Conservation (phyloP, 257 asterid genomes). For the Cynanchum wilfordii region DNA sequence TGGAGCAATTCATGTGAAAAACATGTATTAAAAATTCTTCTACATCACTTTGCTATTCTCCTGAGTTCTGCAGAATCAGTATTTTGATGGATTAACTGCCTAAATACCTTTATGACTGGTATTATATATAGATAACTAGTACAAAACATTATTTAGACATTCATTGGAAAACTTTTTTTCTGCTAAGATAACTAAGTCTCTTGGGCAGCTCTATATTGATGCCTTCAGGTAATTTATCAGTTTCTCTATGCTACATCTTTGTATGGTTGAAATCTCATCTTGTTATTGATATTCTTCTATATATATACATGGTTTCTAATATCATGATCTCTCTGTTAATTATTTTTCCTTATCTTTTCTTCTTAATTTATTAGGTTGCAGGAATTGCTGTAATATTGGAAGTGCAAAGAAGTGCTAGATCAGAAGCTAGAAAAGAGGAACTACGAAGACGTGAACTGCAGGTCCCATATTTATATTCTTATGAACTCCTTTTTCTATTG, state of each 20-base stretch:
- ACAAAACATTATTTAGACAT: neutral
- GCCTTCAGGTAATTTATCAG: neutral
- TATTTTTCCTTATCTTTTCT: neutral
- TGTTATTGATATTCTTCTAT: neutral
- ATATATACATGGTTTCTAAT: neutral
- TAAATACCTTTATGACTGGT: neutral
- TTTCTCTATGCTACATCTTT: neutral
- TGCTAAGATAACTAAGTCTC: neutral
- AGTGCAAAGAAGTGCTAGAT: constrained; percentile 74
- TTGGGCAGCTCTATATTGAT: neutral
- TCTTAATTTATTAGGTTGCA: constrained; percentile 50
- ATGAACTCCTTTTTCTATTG: neutral
- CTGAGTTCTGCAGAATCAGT: neutral
- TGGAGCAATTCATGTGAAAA: neutral
- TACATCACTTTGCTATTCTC: neutral
- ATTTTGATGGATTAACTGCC: constrained; percentile 1
- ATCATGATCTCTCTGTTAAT: neutral
- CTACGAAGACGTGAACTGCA: constrained; percentile 53
- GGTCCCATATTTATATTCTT: constrained; percentile 33
- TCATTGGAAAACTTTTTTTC: neutral
- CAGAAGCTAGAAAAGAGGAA: constrained; percentile 92
- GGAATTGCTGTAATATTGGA: constrained; percentile 65
- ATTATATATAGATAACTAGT: neutral
- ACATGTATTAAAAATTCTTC: neutral
- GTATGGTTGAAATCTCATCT: neutral